Evolutionary conservation across 495 filamentous ascomycete species (phyloP), one percentile per base, ranked within the genome.

Genomic region (Tuber brumale): DNA sequence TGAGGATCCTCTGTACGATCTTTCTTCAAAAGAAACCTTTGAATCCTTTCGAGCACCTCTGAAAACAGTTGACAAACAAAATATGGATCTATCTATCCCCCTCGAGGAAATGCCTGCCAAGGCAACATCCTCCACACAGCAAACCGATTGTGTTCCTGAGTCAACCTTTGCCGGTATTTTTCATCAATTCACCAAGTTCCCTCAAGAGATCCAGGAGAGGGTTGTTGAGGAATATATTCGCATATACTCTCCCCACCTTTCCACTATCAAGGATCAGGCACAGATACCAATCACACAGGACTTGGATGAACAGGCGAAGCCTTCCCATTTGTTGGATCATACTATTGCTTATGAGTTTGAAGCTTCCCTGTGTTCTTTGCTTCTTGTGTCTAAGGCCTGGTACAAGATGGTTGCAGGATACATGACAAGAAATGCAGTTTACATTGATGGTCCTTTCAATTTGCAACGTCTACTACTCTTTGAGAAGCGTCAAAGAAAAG

Each of bases 391-490:
- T 0, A 73, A 70, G 18, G 27, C 72, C 23, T 75, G 74, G 37
- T 79, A 75, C 27, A 41, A 39, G 7, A 57, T 79, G 2, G 45
- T 79, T 9, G 71, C 72, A 19, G 66, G 43, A 41, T 45, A 70
- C 23, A 69, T 79, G 27, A 71, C 42, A 2, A 43, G 77, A 2
- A 37, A 51, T 12, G 41, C 19, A 3, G 72, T 70, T 16, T 79
- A 70, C 35, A 39, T 79, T 21, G 72, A 61, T 14, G 77, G 77
- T 2, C 37, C 57, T 42, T 57, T 70, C 9, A 71, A 51, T 23
- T 72, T 79, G 0, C 31, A 79, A 41, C 44, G 76, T 1, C 70
- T 78, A 19, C 12, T 51, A 31, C 35, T 69, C 16, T 77, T 77
- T 37, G 39, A 51, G 7, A 42, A 37, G 46, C 57, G 74, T 9